Evolutionary conservation across 2,329 filamentous ascomycete species (phyloP).

Genomic region (Calonectria hongkongensis): DNA sequence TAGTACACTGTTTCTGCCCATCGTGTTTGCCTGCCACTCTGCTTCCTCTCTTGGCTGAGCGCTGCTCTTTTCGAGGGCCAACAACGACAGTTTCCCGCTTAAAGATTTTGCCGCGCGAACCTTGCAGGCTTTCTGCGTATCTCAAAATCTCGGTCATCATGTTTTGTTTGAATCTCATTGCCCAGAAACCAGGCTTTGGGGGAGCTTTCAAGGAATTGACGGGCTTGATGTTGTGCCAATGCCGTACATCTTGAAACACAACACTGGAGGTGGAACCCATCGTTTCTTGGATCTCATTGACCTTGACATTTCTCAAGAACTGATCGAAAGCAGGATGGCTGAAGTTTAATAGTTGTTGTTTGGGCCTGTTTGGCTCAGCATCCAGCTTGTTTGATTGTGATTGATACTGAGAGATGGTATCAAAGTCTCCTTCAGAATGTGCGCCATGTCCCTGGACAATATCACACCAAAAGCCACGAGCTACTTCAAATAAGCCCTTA

Average conservation of each 20-base stretch:
- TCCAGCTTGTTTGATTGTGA: background rate
- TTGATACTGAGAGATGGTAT: background rate
- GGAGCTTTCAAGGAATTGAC: conserved; percentile 64
- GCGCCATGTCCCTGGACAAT: background rate
- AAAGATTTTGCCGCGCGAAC: conserved; percentile 76
- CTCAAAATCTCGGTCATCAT: conserved; percentile 80
- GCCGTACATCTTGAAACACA: conserved; percentile 68
- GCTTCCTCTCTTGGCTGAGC: conserved; percentile 35
- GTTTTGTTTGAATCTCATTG: conserved; percentile 73
- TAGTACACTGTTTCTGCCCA: background rate
- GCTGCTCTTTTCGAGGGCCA: conserved; percentile 36
- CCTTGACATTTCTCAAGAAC: conserved; percentile 65
- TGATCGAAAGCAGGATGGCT: conserved; percentile 67
- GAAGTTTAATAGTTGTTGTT: conserved; percentile 62
- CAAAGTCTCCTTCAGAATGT: conserved; percentile 14
- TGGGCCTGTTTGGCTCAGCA: background rate
- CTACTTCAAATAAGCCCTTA: conserved; percentile 28
- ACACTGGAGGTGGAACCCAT: conserved; percentile 55
- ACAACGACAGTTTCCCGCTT: conserved; percentile 79
- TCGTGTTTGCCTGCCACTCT: background rate
- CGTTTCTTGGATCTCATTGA: conserved; percentile 58
- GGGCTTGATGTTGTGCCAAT: conserved; percentile 79
- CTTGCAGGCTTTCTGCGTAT: conserved; percentile 83
- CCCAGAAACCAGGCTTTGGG: conserved; percentile 52
- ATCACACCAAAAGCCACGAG: conserved; percentile 21